Percentiles rank a stretch among this genome's conserved stretches.
Conservation (phyloP, 495 filamentous ascomycete species). For the Cairneyella variabilis region DNA sequence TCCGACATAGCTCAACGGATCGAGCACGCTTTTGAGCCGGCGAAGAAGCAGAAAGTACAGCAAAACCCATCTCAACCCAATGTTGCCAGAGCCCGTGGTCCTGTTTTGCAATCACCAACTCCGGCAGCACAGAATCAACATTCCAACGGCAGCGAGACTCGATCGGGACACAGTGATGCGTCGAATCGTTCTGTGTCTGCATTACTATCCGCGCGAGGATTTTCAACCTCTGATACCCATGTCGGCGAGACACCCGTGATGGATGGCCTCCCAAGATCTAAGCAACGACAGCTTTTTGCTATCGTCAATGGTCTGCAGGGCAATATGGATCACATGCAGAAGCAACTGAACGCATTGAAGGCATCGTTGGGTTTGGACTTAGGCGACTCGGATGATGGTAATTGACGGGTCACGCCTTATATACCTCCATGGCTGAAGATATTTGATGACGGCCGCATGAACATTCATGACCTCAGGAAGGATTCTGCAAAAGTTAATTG, state of each 20-base stretch:
- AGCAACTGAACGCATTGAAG: slow-evolving; percentile 19
- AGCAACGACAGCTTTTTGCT: slow-evolving; percentile 20
- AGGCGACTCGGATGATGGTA: slow-evolving; percentile 4
- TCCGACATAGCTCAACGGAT: slow-evolving; percentile 5
- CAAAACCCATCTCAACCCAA: background rate
- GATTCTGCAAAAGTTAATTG: too few species aligned
- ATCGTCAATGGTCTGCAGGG: slow-evolving; percentile 18
- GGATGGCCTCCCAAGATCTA: slow-evolving; percentile 18
- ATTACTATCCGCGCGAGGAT: too few species aligned
- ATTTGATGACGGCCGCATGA: too few species aligned
- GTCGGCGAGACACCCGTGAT: slow-evolving; percentile 6
- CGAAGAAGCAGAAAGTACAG: slow-evolving; percentile 6
- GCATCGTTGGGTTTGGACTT: slow-evolving; percentile 13
- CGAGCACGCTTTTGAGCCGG: background rate
- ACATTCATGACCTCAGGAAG: too few species aligned
- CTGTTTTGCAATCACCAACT: too few species aligned
- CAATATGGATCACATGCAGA: slow-evolving; percentile 19
- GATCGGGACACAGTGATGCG: too few species aligned
- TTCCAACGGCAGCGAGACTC: too few species aligned
- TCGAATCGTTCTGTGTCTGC: too few species aligned
- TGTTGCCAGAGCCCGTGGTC: background rate
- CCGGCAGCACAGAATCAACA: too few species aligned
- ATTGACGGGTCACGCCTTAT: too few species aligned
- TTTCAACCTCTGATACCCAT: too few species aligned
- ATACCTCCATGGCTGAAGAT: too few species aligned